Base-by-base conservation (phyloP, 495 filamentous ascomycete species). In the Penicillium salamii region DNA sequence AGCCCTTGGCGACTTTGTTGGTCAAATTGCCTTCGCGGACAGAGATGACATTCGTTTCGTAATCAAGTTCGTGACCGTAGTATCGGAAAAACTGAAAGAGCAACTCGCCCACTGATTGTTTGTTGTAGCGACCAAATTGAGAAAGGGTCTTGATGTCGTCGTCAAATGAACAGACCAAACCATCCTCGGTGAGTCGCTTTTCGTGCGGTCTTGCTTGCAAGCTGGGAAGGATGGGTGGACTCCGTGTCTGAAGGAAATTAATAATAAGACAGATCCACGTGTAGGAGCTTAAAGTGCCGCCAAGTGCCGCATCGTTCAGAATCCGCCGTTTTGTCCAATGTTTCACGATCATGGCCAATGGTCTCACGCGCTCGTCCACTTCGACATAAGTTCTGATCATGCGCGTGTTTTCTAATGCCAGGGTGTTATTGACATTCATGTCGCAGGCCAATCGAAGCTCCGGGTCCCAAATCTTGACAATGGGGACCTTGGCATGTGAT, bases 241-340 rank as follows among this genome's bases (percentile, higher is more conserved):
- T 77, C 57, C 93, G 82, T 24, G 88, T 87, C 68, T 98, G 93
- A 26, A 98, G 78, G 65, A 97, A 98, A 52, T 91, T 93, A 58
- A 98, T 86, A 54, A 97, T 96, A 81, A 97, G 83, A 72, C 93
- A 97, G 65, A 96, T 97, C 93, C 93, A 98, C n/a, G 93, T 96
- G 61, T 98, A 98, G 8, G 95, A 97, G 66, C 93, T 97, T 19
- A 98, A 74, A 6, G 93, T 98, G 35, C 90, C 95, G 47, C 95
- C 93, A 58, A 91, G 83, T 31, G 87, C 92, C 9, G 93, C 95
- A 71, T 97, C 95, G 65, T 97, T 97, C 50, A 98, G 72, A 56
- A 95, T 86, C 62, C 95, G 82, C 63, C 80, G 80, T 69, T 91
- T 90, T 45, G 93, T 96, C 93, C 93, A 98, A 68, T 97, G 78